These are phyloP conservation scores for Mercurialis annua DNA, from an alignment of 345 rosid genomes.

Conservation along the genomic window DNA sequence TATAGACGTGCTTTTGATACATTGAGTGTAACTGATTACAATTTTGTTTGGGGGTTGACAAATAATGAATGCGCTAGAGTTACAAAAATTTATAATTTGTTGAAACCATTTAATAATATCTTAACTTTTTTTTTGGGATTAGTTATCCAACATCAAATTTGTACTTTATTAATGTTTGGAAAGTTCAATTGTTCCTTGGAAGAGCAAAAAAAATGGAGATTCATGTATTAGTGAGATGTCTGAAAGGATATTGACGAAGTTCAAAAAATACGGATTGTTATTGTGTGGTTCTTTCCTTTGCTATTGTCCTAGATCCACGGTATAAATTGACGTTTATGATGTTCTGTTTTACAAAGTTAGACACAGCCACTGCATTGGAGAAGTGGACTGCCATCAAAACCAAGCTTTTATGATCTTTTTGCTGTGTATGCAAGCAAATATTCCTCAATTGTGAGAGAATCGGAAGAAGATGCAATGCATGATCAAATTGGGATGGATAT, in stretches of 20 bases:
- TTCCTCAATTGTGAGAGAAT: too few species aligned
- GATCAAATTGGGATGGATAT: too few species aligned
- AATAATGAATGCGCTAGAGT: not conserved
- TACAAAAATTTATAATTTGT: not conserved
- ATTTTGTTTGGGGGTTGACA: not conserved
- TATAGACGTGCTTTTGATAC: not conserved
- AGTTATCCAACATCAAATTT: not conserved
- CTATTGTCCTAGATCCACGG: not conserved
- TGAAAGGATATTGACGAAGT: not conserved
- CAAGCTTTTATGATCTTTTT: not conserved
- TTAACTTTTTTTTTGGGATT: not conserved
- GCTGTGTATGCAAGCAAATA: not conserved
- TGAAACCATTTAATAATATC: not conserved
- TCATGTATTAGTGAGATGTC: not conserved
- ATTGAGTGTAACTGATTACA: not conserved
- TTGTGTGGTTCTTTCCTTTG: conserved; percentile 1
- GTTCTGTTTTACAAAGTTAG: not conserved
- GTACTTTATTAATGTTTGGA: conserved; percentile 3
- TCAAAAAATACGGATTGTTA: not conserved
- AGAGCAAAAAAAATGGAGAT: too few species aligned
- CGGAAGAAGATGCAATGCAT: too few species aligned
- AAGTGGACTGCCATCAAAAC: not conserved
- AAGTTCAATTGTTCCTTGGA: not conserved
- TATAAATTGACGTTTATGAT: not conserved
- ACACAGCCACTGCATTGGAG: not conserved